phyloP scores from a whole-genome alignment of 2,329 filamentous ascomycete genomes.

The Capronia epimyces region DNA sequence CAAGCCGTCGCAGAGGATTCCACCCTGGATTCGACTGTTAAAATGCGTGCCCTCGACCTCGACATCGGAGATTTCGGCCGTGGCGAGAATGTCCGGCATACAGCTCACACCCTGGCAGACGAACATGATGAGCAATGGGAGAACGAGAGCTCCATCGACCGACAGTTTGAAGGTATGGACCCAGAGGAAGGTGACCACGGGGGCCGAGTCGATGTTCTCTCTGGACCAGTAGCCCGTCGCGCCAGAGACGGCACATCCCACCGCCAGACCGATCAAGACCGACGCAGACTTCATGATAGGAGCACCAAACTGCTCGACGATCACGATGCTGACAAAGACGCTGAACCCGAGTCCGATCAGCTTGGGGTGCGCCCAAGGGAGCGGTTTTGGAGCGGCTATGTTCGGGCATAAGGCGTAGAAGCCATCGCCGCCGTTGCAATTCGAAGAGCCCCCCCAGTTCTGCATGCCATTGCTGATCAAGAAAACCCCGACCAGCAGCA shows the following conservation, averaged over 20 bases:
- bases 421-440: conserved; percentile 52
- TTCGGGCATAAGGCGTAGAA: conserved; percentile 62
- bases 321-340: conserved; percentile 71
- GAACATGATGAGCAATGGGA: conserved; percentile 64
- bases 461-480: conserved; percentile 67
- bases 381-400: conserved; percentile 62
- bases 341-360: conserved; percentile 75
- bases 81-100: conserved; percentile 74
- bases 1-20: conserved; percentile 69
- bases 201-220: conserved; percentile 65
- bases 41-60: conserved; percentile 67
- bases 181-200: conserved; percentile 71
- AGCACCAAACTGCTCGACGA: conserved; percentile 74
- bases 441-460: conserved; percentile 62
- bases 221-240: conserved; percentile 72
- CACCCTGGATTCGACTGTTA: conserved; percentile 72
- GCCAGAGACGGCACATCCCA: conserved; percentile 72
- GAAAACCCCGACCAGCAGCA: conserved; percentile 65
- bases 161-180: conserved; percentile 68
- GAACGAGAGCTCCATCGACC: conserved; percentile 66
- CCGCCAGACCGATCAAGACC: conserved; percentile 67
- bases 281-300: conserved; percentile 79
- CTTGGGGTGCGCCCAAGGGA: conserved; percentile 73
- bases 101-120: conserved; percentile 73
- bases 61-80: conserved; percentile 71